phyloP scores from a whole-genome alignment of 768 basidiomycete species.

The Lentinula sp. region DNA sequence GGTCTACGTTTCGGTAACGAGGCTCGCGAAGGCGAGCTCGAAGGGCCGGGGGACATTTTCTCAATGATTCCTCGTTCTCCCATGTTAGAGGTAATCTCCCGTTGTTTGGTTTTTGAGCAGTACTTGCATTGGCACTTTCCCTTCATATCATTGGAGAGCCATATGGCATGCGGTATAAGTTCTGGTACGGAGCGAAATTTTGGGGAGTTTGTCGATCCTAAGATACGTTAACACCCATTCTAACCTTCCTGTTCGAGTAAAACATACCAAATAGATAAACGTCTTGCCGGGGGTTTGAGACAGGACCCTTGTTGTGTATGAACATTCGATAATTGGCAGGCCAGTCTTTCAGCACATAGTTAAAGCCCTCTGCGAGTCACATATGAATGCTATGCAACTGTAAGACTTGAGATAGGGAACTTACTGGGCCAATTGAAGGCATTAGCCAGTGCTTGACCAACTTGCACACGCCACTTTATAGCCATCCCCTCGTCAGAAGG shows the following conservation, averaged over 20 bases:
- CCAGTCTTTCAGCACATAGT: conserved; percentile 58
- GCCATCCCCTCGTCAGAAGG: conserved; percentile 41
- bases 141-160: conserved; percentile 58
- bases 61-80: conserved; percentile 28
- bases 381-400: background rate
- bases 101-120: conserved; percentile 64
- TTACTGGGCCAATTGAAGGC: conserved; percentile 46
- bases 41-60: conserved; percentile 18
- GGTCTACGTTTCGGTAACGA: conserved; percentile 6
- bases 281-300: conserved; percentile 56
- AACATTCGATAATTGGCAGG: conserved; percentile 67
- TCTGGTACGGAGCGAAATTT: conserved; percentile 81
- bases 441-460: conserved; percentile 35
- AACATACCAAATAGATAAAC: conserved; percentile 67
- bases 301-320: conserved; percentile 68
- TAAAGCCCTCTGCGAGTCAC: conserved; percentile 34
- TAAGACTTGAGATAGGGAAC: conserved; percentile 9
- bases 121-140: conserved; percentile 70
- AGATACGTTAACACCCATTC: background rate
- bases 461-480: conserved; percentile 52
- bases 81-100: conserved; percentile 60
- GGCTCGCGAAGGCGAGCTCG: conserved; percentile 19
- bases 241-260: background rate
- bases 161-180: conserved; percentile 78
- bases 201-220: conserved; percentile 18